Conservation (phyloP, 106 monocot species). For the Platanthera zijinensis region DNA sequence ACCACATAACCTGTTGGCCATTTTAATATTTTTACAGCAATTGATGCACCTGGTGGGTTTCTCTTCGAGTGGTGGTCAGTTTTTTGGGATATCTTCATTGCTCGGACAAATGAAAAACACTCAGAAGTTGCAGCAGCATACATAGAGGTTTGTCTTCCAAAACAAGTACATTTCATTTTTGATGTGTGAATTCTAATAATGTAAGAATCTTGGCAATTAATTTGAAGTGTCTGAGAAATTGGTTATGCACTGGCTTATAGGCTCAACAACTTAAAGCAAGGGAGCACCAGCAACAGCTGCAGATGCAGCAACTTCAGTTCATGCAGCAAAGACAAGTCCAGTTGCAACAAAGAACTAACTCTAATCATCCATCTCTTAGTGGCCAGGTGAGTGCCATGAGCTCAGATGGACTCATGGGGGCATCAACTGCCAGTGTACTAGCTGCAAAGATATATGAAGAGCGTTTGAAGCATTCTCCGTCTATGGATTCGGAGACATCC, state of each 20-base stretch:
- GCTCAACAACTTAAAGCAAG: conserved; percentile 70
- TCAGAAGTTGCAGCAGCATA: conserved; percentile 66
- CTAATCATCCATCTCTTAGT: conserved; percentile 48
- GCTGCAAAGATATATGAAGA: conserved; percentile 85
- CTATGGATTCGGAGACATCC: conserved; percentile 47
- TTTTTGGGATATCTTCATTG: conserved; percentile 97
- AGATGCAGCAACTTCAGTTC: conserved; percentile 67
- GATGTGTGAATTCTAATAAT: neutral
- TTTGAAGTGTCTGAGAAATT: neutral
- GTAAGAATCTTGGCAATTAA: neutral
- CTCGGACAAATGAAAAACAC: conserved; percentile 82
- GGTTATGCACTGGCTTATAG: conserved; percentile 16
- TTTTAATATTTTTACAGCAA: conserved; percentile 40
- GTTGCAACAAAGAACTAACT: conserved; percentile 36
- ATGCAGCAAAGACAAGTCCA: conserved; percentile 63
- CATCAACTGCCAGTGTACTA: conserved; percentile 54
- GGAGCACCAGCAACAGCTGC: conserved; percentile 68
- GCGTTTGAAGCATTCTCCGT: conserved; percentile 51
- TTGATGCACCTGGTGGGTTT: conserved; percentile 98
- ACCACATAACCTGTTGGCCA: neutral
- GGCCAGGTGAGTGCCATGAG: conserved; percentile 43
- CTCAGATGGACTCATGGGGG: conserved; percentile 62
- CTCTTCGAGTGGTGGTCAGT: conserved; percentile 99
- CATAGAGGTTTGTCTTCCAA: conserved; percentile 28
- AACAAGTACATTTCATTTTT: neutral